Conservation (phyloP, 2,329 filamentous ascomycete genomes). For the Trichoderma simmonsii region DNA sequence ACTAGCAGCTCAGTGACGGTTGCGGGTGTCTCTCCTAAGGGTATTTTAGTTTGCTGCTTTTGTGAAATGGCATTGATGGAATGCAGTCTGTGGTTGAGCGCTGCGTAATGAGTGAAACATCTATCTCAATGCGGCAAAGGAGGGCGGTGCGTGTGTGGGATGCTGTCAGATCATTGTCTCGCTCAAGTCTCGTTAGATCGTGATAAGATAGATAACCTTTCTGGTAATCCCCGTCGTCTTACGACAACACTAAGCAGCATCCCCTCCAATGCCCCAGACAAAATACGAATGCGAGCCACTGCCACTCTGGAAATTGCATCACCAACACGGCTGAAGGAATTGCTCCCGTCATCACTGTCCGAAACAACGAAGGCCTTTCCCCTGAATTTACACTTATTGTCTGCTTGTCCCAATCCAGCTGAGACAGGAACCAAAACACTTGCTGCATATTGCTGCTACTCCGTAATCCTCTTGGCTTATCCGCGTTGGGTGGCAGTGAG, state of each 20-base stretch:
- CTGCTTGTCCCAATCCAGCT: background rate
- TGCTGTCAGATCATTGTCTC: background rate
- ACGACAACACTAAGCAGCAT: background rate
- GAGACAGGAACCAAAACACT: background rate
- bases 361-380: background rate
- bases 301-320: slow-evolving; percentile 5
- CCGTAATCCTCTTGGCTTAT: background rate
- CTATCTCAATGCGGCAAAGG: background rate
- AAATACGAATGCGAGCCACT: slow-evolving; percentile 5
- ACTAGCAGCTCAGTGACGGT: background rate
- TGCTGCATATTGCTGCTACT: background rate
- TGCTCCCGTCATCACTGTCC: background rate
- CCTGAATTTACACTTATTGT: background rate
- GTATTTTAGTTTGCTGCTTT: background rate
- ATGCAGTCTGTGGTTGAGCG: background rate
- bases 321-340: background rate
- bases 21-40: background rate
- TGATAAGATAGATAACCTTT: slow-evolving; percentile 1
- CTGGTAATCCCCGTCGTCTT: background rate
- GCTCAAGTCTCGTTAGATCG: background rate
- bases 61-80: background rate
- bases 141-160: background rate
- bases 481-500: background rate
- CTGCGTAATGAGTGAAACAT: background rate
- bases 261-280: background rate